Evolutionary conservation across 148 eudicot species (phyloP), one percentile per base, ranked within the genome.

Genomic region (Nyssa sinensis): DNA sequence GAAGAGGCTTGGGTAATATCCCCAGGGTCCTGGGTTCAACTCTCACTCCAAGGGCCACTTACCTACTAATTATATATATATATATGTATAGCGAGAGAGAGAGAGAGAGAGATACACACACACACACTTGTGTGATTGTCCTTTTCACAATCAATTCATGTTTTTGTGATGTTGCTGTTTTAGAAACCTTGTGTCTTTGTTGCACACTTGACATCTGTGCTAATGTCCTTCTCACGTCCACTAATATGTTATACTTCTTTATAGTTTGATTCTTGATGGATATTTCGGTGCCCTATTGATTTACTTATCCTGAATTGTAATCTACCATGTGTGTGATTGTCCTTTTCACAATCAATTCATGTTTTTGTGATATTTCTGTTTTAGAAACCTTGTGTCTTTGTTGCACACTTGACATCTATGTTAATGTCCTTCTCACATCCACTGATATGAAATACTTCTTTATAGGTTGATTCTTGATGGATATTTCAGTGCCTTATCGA

Each of bases 151-250:
- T 59, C 53, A 13, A 60, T 10, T 57, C 66, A 66, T 4, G 49
- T 19, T 39, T 75, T 67, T 63, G 41, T 11, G 35, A 28, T 66
- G 35, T 27, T 74, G 37, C 71, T 74, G 3, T 17, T 74, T 7
- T 55, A 3, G 1, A 44, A 44, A 13, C 16, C 51, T 19, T 14
- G 19, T 44, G 1, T 44, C 51, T 11, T 44, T 44, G 51, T 44
- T 12, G 17, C 51, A 44, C 51, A 12, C 19, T 3, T 41, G 12
- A 9, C 47, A n/a, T n/a, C n/a, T n/a, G n/a, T 41, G 47, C 11
- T 6, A 41, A 41, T 41, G 47, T 41, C 5, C 47, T 41, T 41
- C 12, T 44, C 51, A 44, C 51, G 16, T 39, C 51, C 1, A 1
- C 51, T 44, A 44, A 41, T 13, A 3, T 44, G 51, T 44, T 11